Percentiles rank a stretch among this genome's conserved stretches.
These are phyloP conservation scores for Blechomonas ayalai DNA, from an alignment of 208 protist genomes.

Conservation along the genomic window DNA sequence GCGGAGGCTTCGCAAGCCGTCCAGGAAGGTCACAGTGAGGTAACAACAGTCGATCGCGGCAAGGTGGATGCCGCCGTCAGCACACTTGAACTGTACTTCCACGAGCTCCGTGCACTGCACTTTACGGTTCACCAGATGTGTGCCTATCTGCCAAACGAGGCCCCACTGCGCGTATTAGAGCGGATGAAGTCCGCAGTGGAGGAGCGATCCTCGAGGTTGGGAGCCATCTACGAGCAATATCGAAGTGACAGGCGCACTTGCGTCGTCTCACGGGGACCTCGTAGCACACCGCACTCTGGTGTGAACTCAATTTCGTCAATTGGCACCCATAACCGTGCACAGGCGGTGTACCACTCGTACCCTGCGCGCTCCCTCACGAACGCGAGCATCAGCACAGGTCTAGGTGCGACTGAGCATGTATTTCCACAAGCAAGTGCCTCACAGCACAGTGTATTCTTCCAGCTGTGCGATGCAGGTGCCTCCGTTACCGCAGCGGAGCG, in stretches of 20 bases:
- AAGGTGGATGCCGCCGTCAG: conserved; percentile 27
- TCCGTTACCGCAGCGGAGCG: too few relatives aligned
- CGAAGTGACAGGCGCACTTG: conserved; percentile 6
- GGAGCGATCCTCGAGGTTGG: conserved; percentile 17
- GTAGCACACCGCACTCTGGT: too few relatives aligned
- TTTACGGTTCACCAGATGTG: conserved; percentile 62
- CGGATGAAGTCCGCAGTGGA: conserved; percentile 38
- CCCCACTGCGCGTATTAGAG: conserved; percentile 52
- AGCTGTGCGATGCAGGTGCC: too few relatives aligned
- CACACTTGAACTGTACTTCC: conserved; percentile 55
- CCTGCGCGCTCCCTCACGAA: too few relatives aligned
- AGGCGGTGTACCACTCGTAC: too few relatives aligned
- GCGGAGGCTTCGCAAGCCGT: conserved; percentile 4
- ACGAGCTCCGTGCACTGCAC: conserved; percentile 44
- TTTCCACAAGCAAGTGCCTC: too few relatives aligned
- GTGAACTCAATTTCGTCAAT: too few relatives aligned
- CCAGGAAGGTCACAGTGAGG: neutral
- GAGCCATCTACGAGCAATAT: conserved; percentile 20
- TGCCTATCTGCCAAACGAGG: conserved; percentile 54
- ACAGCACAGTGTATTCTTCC: too few relatives aligned
- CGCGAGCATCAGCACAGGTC: too few relatives aligned
- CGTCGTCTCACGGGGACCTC: too few relatives aligned
- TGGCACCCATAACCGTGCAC: too few relatives aligned
- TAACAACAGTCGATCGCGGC: conserved; percentile 13
- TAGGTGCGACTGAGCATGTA: too few relatives aligned